phyloP scores from a whole-genome alignment of 805 yeast species.

The Saturnispora zaruensis region DNA sequence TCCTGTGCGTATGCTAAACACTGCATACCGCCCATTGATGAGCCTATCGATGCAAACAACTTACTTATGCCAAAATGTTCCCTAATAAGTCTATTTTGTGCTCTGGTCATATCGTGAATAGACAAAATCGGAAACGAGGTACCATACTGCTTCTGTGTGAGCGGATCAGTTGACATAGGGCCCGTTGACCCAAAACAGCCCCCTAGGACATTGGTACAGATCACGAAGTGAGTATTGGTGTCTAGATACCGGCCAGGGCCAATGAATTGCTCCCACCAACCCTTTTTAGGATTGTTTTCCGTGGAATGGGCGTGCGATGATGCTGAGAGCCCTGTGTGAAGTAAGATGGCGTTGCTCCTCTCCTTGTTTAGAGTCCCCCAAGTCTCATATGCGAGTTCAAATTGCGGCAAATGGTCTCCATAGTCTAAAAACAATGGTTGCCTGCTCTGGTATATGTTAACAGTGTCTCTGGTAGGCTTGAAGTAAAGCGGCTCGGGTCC shows the following conservation, averaged over 20 bases:
- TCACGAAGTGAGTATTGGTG: conserved; percentile 70
- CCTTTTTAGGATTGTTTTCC: conserved; percentile 54
- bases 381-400: conserved; percentile 82
- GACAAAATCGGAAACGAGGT: conserved; percentile 83
- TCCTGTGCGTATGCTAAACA: conserved; percentile 80
- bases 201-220: conserved; percentile 88
- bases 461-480: conserved; percentile 56
- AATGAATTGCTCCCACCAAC: conserved; percentile 96
- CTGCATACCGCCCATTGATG: conserved; percentile 99
- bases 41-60: conserved; percentile 75
- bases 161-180: conserved; percentile 74
- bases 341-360: conserved; percentile 62
- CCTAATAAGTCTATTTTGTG: conserved; percentile 63
- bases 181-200: conserved; percentile 96
- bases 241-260: conserved; percentile 79
- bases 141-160: conserved; percentile 58
- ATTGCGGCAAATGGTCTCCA: conserved; percentile 70
- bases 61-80: conserved; percentile 55
- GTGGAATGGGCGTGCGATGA: conserved; percentile 91
- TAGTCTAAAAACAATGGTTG: conserved; percentile 67
- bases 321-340: conserved; percentile 90
- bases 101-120: conserved; percentile 84
- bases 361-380: conserved; percentile 72
- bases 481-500: conserved; percentile 88
- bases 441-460: conserved; percentile 43